A percentile compares a stretch with the other conserved stretches of the same genome.
These are phyloP conservation scores for Cynanchum wilfordii DNA, from an alignment of 257 asterid genomes.

Conservation along the genomic window DNA sequence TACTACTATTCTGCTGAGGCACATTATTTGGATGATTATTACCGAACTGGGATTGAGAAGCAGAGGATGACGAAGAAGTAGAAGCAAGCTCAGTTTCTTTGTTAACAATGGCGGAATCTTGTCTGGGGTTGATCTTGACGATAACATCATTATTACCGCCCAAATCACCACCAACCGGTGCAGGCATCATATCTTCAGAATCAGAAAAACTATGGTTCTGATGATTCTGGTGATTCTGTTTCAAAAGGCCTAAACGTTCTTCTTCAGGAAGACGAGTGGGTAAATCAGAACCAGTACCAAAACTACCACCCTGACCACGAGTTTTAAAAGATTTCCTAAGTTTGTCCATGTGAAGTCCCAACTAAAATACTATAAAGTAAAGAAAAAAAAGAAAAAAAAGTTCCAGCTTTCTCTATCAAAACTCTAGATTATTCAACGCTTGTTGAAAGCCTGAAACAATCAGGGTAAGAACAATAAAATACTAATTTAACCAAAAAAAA, in stretches of 20 bases:
- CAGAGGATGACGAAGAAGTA: constrained; percentile 4
- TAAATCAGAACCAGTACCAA: constrained; percentile 2
- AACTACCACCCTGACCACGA: background rate
- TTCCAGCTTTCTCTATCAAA: background rate
- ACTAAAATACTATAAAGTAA: background rate
- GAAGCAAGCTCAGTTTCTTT: background rate
- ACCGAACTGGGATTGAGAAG: constrained; percentile 11
- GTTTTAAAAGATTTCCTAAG: constrained; percentile 31
- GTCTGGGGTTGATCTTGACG: constrained; percentile 16
- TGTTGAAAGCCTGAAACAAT: background rate
- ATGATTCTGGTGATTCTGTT: background rate
- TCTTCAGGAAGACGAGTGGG: constrained; percentile 15
- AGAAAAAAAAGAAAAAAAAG: background rate
- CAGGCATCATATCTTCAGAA: background rate
- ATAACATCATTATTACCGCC: constrained; percentile 20
- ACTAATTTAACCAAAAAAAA: background rate
- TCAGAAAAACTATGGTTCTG: background rate
- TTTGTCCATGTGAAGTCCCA: constrained; percentile 23
- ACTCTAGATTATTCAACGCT: constrained; percentile 8
- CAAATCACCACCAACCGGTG: constrained; percentile 15
- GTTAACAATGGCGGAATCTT: background rate
- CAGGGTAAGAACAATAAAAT: too few species aligned
- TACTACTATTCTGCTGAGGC: constrained; percentile 4
- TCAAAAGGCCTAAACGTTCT: constrained; percentile 25
- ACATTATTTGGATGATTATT: constrained; percentile 5